Evolutionary conservation across 2,329 filamentous ascomycete genomes (phyloP), one percentile per base, ranked within the genome.

Genomic region (Arthroderma uncinatum): DNA sequence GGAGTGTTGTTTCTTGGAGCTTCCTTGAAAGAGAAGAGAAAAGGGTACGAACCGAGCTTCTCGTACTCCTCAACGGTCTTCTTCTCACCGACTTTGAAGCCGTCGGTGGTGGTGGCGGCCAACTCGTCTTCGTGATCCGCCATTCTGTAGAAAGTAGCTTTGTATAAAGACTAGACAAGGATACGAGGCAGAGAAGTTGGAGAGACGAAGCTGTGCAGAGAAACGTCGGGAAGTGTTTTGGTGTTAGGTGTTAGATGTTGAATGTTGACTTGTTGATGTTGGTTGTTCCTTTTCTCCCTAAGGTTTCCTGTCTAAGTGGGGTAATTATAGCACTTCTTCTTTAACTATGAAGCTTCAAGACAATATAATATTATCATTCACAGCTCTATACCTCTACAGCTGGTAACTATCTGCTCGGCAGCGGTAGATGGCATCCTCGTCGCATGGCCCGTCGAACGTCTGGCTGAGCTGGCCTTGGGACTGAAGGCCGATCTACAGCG

Each of bases 21-120:
- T 47, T 28, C 40, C 40, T 9, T 21, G 21, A 6, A 16, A 5
- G 16, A 23, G 42, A 47, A 47, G 16, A 12, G 23, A n/a, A 19
- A 47, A 23, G 23, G 9, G 19, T 8, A 62, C 87, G 69, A 79
- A 95, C 90, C 93, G 76, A 98, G 86, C 73, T 95, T 80, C 70
- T 92, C 82, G 76, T 96, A 96, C 74, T 96, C 88, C 63, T 92
- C 88, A 69, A 98, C 81, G 66, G 89, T 94, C 82, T 97, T 95
- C 85, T 96, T 96, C 82, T 96, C 89, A 65, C 89, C 91, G 70
- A 96, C 87, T 83, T 94, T 96, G 85, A 96, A 97, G 71, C 92
- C 92, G 76, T 91, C 85, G 64, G 91, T 96, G 77, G 86, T 82
- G 78, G 93, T 87, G 62, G 89, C 86, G 73, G 87, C 79, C 64